A percentile compares a stretch with the other conserved stretches of the same genome.
phyloP scores from a whole-genome alignment of 306 rosid genomes.

The Coriaria nepalensis region DNA sequence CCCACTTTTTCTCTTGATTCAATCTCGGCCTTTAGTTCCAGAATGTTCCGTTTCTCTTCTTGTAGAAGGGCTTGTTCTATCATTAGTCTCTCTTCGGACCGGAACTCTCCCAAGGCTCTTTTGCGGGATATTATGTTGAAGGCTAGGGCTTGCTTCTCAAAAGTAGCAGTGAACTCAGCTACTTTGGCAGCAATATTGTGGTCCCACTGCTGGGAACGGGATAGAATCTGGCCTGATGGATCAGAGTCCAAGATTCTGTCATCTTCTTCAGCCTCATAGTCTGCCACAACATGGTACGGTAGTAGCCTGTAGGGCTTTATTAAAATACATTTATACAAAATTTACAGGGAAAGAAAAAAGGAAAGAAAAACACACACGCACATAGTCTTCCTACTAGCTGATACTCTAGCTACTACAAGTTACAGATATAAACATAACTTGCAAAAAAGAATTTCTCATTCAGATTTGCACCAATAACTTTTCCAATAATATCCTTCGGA shows the following conservation, averaged over 20 bases:
- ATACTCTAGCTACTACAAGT: too few relatives aligned
- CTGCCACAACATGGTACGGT: conserved; percentile 97
- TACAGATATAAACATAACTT: too few relatives aligned
- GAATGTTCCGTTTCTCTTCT: conserved; percentile 63
- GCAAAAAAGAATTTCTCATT: too few relatives aligned
- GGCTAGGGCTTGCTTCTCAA: conserved; percentile 93
- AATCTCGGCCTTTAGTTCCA: conserved; percentile 58
- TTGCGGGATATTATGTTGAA: conserved; percentile 80
- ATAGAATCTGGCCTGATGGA: conserved; percentile 78
- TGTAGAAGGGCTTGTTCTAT: conserved; percentile 88
- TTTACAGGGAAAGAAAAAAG: background rate
- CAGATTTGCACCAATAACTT: too few relatives aligned
- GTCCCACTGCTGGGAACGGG: conserved; percentile 98
- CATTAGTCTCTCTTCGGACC: conserved; percentile 95
- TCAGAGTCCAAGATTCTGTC: conserved; percentile 94
- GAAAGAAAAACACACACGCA: too few relatives aligned
- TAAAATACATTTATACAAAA: background rate
- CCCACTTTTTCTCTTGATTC: conserved; percentile 87
- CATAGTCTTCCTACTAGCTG: too few relatives aligned
- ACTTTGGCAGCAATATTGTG: conserved; percentile 82
- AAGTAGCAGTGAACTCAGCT: conserved; percentile 81
- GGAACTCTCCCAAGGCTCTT: conserved; percentile 70
- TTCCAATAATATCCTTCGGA: too few relatives aligned
- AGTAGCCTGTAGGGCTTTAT: conserved; percentile 38
- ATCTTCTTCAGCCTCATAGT: conserved; percentile 97